Conservation (phyloP, 495 filamentous ascomycete genomes). For the Penicillium macrosclerotiorum region DNA sequence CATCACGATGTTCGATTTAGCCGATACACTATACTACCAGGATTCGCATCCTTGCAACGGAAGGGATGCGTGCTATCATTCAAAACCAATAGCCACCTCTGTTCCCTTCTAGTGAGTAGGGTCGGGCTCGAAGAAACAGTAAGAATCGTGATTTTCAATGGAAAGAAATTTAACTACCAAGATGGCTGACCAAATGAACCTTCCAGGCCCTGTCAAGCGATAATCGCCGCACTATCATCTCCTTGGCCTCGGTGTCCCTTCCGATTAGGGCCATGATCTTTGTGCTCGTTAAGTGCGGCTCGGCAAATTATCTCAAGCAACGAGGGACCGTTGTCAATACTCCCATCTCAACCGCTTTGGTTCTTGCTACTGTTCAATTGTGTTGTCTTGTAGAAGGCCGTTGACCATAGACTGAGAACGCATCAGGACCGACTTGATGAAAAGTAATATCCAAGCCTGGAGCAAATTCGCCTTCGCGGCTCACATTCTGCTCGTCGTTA, state of each 20-base stretch:
- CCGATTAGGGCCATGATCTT: constrained; percentile 25
- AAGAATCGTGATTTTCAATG: neutral
- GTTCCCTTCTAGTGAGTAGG: neutral
- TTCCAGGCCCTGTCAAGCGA: constrained; percentile 18
- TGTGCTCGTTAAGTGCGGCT: constrained; percentile 21
- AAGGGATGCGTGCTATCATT: neutral
- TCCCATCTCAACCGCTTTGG: constrained; percentile 31
- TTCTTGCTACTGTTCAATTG: constrained; percentile 22
- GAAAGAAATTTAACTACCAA: neutral
- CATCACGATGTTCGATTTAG: neutral
- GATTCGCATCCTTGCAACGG: constrained; percentile 1
- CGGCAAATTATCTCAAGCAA: constrained; percentile 30
- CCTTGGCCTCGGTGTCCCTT: constrained; percentile 22
- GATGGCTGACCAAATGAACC: constrained; percentile 19
- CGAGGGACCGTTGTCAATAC: constrained; percentile 23
- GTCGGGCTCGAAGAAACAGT: constrained; percentile 1
- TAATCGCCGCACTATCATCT: constrained; percentile 23
- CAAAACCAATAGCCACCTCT: constrained; percentile 1
- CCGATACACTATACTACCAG: neutral
- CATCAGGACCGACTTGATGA: constrained; percentile 17
- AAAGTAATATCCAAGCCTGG: constrained; percentile 12
- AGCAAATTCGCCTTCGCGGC: constrained; percentile 28
- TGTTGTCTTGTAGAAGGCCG: constrained; percentile 24
- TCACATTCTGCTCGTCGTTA: constrained; percentile 23
- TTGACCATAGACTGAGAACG: constrained; percentile 27